Base-by-base conservation (phyloP, 371 early-diverging fungal species). In the Actinomucor elegans region DNA sequence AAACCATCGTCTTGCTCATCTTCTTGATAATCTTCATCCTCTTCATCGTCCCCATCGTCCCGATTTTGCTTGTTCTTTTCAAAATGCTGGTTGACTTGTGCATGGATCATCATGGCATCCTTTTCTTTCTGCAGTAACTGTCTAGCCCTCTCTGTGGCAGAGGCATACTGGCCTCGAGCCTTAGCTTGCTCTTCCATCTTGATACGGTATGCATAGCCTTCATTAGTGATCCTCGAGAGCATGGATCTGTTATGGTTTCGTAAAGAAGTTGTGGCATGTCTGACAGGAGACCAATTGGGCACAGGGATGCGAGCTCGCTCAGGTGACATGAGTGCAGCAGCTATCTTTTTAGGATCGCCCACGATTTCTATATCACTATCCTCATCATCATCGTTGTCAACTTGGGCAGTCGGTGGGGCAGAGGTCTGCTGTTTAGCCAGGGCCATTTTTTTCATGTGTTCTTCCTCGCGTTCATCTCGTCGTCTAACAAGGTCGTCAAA, bases 91-190 rank as follows among this genome's bases (percentile, higher is more conserved):
- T 55, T 24, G 2, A 55, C 41, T 48, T 52, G 51, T 20, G 27
- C 26, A 32, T 52, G 29, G 5, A 59, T 55, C 35, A 55, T 24
- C 12, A 41, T 26, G 14, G 55, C 52, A n/a, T 56, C 42, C 26
- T 52, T 64, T 57, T 78, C 79, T 17, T 59, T 52, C 33, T 69
- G 66, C 8, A 78, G 23, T 11, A 64, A 55, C 27, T 54, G 46
- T 35, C 65, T 52, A 1, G 71, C 71, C 31, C 58, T 47, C 29
- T 78, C 75, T n/a, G 65, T 64, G 10, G 79, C 65, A 0, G 66
- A 61, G 8, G 49, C 49, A 42, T 55, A 77, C 3, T 50, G 43
- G 8, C 78, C 78, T 1, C 58, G 49, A 3, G 66, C 61, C 32
- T 62, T 65, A 2, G 73, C 73, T 14, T 50, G 58, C 15, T 59